Evolutionary conservation across 1,284 basidiomycete genomes (phyloP), one percentile per base, ranked within the genome.

Genomic region (Cutaneotrichosporon cutaneum): DNA sequence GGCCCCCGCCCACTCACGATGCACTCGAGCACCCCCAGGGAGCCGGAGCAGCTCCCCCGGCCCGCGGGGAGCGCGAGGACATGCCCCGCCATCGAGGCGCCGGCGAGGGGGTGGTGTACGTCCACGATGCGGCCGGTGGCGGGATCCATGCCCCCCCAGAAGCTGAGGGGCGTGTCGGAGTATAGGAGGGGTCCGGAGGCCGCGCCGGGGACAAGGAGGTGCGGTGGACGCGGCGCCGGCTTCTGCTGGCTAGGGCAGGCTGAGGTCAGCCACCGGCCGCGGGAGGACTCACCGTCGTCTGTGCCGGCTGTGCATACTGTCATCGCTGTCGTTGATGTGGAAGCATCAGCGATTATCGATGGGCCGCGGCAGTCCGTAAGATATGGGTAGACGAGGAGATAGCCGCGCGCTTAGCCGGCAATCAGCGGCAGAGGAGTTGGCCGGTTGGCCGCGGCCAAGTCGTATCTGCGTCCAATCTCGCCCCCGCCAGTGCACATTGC

Each of bases 111-210:
- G 45, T 63, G 62, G 27, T 59, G 58, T 18, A 60, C 55, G 56
- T 63, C 62, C 9, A 63, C 36, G 2, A 63, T 59, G 0, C 10
- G 6, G 2, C 58, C 62, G 0, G 51, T 55, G 1, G 51, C 16
- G 10, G 62, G 48, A 26, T 60, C 51, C 2, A 58, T 56, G 27
- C 62, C 62, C 33, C 62, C 62, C 62, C 62, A 63, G 16, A 63
- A 58, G 0, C 42, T 50, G 24, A 63, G 32, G 0, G 58, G 52
- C 9, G 56, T 58, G 44, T 27, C 18, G 0, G 58, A 36, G 51
- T 53, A 54, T 8, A 60, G 56, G 16, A 63, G 32, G 0, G 61
- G 61, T 0, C 57, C 61, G 4, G 58, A 24, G 11, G 26, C 33
- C 13, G 52, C 16, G 4, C 62, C 62, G 42, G 55, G 44, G 2